Evolutionary conservation across 371 early-diverging fungal genomes (phyloP).

Genomic region (Syncephalastrum sp.): DNA sequence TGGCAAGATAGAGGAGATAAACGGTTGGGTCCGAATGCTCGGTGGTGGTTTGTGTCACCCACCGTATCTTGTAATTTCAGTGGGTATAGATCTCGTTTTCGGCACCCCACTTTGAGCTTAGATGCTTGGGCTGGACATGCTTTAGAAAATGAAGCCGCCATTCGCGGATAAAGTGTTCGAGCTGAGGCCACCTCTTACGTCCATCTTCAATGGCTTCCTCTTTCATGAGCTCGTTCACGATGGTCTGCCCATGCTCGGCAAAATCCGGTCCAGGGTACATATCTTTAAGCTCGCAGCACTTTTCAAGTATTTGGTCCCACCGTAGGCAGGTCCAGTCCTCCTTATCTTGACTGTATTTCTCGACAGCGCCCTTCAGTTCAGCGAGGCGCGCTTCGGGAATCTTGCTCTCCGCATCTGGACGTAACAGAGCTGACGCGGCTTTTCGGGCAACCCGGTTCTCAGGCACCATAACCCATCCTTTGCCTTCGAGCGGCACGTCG

Average conservation of each 20-base stretch:
- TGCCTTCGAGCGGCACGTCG: constrained; percentile 50
- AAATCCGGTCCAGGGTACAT: constrained; percentile 47
- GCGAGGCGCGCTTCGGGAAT: constrained; percentile 39
- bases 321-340: constrained; percentile 2
- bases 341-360: constrained; percentile 14
- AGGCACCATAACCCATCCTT: constrained; percentile 50
- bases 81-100: constrained; percentile 38
- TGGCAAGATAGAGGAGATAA: too few species aligned
- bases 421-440: constrained; percentile 50
- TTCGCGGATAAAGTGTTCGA: constrained; percentile 35
- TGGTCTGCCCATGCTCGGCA: constrained; percentile 50
- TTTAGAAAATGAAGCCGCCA: constrained; percentile 62
- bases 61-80: not conserved
- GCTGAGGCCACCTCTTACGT: constrained; percentile 31
- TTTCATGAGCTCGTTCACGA: constrained; percentile 32
- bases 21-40: too few species aligned
- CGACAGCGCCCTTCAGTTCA: constrained; percentile 24
- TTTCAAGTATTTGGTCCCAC: constrained; percentile 25
- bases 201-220: constrained; percentile 10
- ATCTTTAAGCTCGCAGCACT: constrained; percentile 36
- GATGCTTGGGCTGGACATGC: constrained; percentile 34
- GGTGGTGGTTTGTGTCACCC: too few species aligned
- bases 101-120: constrained; percentile 50
- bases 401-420: constrained; percentile 17
- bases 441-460: constrained; percentile 40